These are phyloP conservation scores for Breynia disticha DNA, from an alignment of 441 rosid genomes.

Conservation along the genomic window DNA sequence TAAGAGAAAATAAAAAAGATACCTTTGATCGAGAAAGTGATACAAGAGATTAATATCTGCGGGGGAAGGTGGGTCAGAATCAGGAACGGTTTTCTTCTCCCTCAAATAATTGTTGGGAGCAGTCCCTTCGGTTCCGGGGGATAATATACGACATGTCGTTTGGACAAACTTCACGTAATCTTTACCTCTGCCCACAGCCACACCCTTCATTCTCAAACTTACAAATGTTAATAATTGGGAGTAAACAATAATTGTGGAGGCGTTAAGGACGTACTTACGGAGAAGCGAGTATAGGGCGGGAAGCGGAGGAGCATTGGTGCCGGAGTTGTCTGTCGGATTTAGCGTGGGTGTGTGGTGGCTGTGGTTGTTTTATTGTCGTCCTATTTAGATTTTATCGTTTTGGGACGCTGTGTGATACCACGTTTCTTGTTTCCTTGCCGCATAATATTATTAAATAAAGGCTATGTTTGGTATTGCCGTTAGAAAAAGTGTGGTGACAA, in stretches of 20 bases:
- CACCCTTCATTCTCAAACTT: conserved; percentile 17
- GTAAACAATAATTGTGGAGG: background rate
- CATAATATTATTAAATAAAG: no score
- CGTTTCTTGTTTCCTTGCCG: no score
- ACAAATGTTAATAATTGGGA: conserved; percentile 11
- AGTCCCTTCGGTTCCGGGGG: conserved; percentile 33
- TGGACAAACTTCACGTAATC: conserved; percentile 24
- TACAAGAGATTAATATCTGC: conserved; percentile 47
- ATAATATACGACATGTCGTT: conserved; percentile 40
- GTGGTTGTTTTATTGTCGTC: no score
- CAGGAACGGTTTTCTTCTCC: conserved; percentile 57
- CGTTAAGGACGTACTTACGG: conserved; percentile 8
- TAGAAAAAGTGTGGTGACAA: no score
- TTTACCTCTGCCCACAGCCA: background rate
- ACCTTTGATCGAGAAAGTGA: conserved; percentile 69
- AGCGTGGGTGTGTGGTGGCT: no score
- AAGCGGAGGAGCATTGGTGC: conserved; percentile 15
- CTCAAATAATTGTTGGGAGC: conserved; percentile 28
- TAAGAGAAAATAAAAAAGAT: background rate
- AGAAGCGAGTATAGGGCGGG: conserved; percentile 1
- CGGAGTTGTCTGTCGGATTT: no score
- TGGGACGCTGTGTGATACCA: no score
- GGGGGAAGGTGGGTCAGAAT: conserved; percentile 63
- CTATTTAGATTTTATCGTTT: no score
- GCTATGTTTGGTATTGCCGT: no score